These are phyloP conservation scores for Castanea sativa DNA, from an alignment of 306 rosid genomes.

Conservation along the genomic window DNA sequence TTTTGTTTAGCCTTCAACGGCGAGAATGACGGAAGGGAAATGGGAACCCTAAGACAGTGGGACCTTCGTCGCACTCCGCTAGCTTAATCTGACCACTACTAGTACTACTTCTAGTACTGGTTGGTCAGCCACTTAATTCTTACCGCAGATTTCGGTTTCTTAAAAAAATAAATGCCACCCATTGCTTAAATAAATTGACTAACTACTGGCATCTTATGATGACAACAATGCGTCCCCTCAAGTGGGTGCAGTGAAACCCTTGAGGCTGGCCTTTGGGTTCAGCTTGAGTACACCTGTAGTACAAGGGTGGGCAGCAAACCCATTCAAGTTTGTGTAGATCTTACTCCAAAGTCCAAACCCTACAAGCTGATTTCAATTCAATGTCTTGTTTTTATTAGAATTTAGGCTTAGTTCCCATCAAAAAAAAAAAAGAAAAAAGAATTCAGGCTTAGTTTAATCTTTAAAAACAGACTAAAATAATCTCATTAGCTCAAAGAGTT, in stretches of 20 bases:
- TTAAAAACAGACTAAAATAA: too few species aligned
- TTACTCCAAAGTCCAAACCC: too few species aligned
- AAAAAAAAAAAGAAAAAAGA: too few species aligned
- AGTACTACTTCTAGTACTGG: background rate
- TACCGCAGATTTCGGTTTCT: constrained; percentile 20
- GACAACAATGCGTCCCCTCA: background rate
- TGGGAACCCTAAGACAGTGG: constrained; percentile 29
- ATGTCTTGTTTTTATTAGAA: too few species aligned
- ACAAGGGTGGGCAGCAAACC: too few species aligned
- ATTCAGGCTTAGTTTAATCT: too few species aligned
- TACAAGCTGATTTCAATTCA: too few species aligned
- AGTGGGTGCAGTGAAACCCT: background rate
- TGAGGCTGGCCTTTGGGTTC: background rate
- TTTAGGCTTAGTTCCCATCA: too few species aligned
- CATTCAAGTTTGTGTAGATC: too few species aligned
- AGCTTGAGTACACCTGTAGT: too few species aligned
- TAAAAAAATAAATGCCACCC: too few species aligned
- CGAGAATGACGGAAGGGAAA: constrained; percentile 32
- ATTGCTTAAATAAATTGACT: background rate
- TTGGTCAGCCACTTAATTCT: background rate
- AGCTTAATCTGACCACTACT: constrained; percentile 1
- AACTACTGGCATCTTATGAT: background rate
- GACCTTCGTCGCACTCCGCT: constrained; percentile 24
- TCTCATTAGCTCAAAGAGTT: too few species aligned
- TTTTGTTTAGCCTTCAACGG: constrained; percentile 40